Percentiles rank a stretch among this genome's conserved stretches.
These are phyloP conservation scores for Psidium friedrichsthalianum DNA, from an alignment of 345 rosid genomes.

Conservation along the genomic window DNA sequence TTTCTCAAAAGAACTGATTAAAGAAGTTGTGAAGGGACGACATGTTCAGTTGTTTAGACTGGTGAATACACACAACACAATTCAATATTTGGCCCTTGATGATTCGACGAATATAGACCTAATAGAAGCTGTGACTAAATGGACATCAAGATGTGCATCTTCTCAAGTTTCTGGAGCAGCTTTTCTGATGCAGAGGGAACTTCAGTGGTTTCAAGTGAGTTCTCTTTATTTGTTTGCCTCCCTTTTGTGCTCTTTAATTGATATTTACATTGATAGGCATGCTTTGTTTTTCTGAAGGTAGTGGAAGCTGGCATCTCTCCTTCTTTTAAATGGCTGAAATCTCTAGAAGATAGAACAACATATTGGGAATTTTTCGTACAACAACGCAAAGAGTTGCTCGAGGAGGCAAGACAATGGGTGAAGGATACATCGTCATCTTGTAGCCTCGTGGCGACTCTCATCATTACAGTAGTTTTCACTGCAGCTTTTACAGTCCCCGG, in stretches of 20 bases:
- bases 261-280: not conserved
- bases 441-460: not conserved
- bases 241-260: too few species aligned
- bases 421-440: not conserved
- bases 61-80: too few species aligned
- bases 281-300: not conserved
- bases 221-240: not conserved
- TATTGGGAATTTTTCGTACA: not conserved
- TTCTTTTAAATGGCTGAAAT: too few species aligned
- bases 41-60: too few species aligned
- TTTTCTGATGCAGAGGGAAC: not conserved
- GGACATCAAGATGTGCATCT: not conserved
- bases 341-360: too few species aligned
- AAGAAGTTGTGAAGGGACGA: too few species aligned
- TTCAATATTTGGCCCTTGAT: too few species aligned
- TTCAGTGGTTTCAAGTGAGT: not conserved
- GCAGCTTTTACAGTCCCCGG: not conserved
- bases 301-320: not conserved
- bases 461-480: not conserved
- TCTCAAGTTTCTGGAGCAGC: not conserved
- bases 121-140: too few species aligned
- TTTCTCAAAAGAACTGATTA: too few species aligned
- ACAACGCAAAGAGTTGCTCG: not conserved
- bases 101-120: not conserved
- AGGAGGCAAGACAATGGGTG: too few species aligned